Base-by-base conservation (phyloP, 371 early-diverging fungal genomes). In the Mortierella sp. region DNA sequence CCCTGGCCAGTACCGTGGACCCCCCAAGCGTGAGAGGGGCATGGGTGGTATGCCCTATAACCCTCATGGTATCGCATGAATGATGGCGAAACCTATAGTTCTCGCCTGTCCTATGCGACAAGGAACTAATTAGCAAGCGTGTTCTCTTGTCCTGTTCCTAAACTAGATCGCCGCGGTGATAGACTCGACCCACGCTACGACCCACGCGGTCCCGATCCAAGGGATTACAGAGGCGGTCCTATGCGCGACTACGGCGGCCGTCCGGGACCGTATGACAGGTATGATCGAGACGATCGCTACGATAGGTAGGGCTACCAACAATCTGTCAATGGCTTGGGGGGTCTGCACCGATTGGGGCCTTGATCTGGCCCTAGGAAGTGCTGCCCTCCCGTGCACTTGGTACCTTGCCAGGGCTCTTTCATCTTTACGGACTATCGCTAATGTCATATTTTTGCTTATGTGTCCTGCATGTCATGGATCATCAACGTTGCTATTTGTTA, bases 1-100 rank as follows among this genome's bases (percentile, higher is more conserved):
- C 51, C 95, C 95, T 54, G 95, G 95, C 47, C 89, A 88, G 48
- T 95, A 95, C 82, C 86, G 86, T 80, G 95, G 95, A 8, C 91
- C 91, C n/a, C 90, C 92, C 39, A 91, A 88, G 58, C 84, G 89
- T 27, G 74, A 67, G 27, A 58, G 67, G 54, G 68, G 34, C 51
- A 43, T 40, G 43, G 71, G 67, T 56, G 61, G 63, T 60, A 67
- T 73, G 67, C 67, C 73, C 54, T 45, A 66, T 31, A 45, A 58
- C 28, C 45, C 58, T n/a, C 49, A 69, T 63, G 70, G 70, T 69
- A 69, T 58, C 59, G 54, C 46, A 48, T 25, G 39, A 46, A 25
- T 46, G 49, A 58, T 59, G 67, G 67, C 67, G 67, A 59, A 58
- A 66, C 67, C 54, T 12, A 41, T 41, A 46, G 67, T 66, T 66